Evolutionary conservation across 208 protist genomes (phyloP), one percentile per base, ranked within the genome.

Genomic region (Wallacemonas collosoma): DNA sequence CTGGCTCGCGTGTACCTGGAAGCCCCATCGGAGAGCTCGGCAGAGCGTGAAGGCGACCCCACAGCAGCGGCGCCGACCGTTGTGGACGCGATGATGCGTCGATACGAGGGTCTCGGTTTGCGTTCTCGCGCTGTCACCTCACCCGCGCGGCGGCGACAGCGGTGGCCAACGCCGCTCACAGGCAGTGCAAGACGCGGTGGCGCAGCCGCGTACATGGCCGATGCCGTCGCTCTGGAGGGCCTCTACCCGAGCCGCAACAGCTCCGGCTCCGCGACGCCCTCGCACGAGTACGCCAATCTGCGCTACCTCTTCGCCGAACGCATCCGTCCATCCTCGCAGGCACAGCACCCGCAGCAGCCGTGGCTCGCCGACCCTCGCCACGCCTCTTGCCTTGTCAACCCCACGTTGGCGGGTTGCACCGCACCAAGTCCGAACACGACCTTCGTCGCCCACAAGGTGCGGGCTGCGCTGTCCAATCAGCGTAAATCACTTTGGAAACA

Each of bases 211-310:
- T 62, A 9, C 6, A 5, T 15, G 26, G 56, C 56, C 8, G 36
- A 36, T 9, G 50, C 60, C 38, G 41, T 41, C 12, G 44, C 60
- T 6, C 60, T 65, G 41, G 60, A 65, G 3, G 60, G 60, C 8
- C 60, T 65, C 11, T 65, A 65, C 40, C 60, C 60, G 8, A 65
- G 60, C 50, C 60, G 60, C 60, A 65, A 51, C 60, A 65, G 60
- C 60, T 39, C 60, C 38, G 60, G 60, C 9, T 51, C 60, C 7
- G 6, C 60, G 9, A 48, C 60, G 43, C 38, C 41, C 38, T 17
- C 12, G 3, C 14, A 65, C 36, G 9, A 65, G 41, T 65, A 65
- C 60, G 43, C 60, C 60, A 65, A 38, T 8, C 60, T 65, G 60
- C 43, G 60, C 15, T 15, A 17, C 3, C 60, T 65, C 41, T 65